A percentile compares a stretch with the other conserved stretches of the same genome.
Evolutionary conservation across 2,329 filamentous ascomycete genomes (phyloP).

Genomic region (Cercospora canescens): DNA sequence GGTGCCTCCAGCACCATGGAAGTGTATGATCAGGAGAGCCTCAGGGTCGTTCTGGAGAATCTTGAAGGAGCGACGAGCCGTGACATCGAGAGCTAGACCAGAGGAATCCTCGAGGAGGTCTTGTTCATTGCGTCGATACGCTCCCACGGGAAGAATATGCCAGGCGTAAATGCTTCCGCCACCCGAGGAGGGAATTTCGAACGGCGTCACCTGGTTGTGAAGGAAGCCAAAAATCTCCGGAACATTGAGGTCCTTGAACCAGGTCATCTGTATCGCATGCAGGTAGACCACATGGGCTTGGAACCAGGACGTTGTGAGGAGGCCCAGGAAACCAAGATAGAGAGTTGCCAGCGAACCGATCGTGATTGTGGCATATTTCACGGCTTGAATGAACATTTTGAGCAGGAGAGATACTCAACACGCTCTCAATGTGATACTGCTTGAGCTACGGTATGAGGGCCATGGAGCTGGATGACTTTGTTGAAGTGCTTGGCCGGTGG

Average conservation of each 20-base stretch:
- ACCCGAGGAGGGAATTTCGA: conserved; percentile 46
- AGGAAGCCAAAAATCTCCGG: conserved; percentile 53
- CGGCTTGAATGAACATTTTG: conserved; percentile 7
- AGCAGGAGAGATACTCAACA: neutral
- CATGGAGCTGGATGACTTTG: no score
- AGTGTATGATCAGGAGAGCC: conserved; percentile 63
- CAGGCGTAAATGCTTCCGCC: conserved; percentile 49
- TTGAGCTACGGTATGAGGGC: neutral
- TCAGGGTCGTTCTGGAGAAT: conserved; percentile 64
- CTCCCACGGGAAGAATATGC: conserved; percentile 51
- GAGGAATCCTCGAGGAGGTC: conserved; percentile 43
- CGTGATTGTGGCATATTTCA: conserved; percentile 25
- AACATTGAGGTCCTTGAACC: conserved; percentile 53
- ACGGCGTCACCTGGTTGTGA: conserved; percentile 52
- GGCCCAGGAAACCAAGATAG: conserved; percentile 48
- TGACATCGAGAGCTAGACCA: conserved; percentile 57
- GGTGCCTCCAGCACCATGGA: conserved; percentile 60
- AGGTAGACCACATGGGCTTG: conserved; percentile 61
- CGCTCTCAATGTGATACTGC: neutral
- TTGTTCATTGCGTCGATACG: conserved; percentile 47
- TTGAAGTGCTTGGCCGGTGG: neutral
- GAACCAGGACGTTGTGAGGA: conserved; percentile 49
- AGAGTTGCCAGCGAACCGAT: conserved; percentile 31
- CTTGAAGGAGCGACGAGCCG: conserved; percentile 58
- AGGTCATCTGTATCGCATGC: conserved; percentile 55